A percentile compares a stretch with the other conserved stretches of the same genome.
Conservation (phyloP, 345 rosid species). For the Bruguiera sexangula region DNA sequence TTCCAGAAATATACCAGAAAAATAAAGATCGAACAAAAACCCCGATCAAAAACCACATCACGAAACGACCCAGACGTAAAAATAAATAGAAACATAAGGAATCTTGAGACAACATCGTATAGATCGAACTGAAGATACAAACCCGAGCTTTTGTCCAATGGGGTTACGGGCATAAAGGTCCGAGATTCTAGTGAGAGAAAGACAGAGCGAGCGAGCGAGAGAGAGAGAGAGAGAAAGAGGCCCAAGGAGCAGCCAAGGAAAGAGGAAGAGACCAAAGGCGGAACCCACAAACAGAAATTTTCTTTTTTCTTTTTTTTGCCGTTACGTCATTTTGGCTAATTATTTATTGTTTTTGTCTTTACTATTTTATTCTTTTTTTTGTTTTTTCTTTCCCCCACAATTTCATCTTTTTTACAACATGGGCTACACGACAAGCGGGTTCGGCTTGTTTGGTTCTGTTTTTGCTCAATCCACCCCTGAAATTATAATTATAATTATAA, state of each 20-base stretch:
- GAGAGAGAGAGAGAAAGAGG: constrained; percentile 33
- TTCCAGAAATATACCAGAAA: constrained; percentile 15
- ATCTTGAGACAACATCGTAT: constrained; percentile 12
- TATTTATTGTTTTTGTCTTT: constrained; percentile 3
- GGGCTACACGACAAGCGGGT: too few relatives aligned
- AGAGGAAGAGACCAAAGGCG: constrained; percentile 24
- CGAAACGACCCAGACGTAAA: constrained; percentile 1
- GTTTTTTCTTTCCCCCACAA: too few relatives aligned
- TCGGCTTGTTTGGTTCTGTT: too few relatives aligned
- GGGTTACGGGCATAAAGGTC: constrained; percentile 38
- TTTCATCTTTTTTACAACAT: too few relatives aligned
- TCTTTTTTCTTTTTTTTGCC: background rate
- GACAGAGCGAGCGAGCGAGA: constrained; percentile 27
- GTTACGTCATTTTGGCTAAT: background rate
- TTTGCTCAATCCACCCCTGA: too few relatives aligned
- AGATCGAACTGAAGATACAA: constrained; percentile 45
- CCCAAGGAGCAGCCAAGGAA: constrained; percentile 37
- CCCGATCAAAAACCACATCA: constrained; percentile 38
- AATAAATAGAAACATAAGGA: background rate
- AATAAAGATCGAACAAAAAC: constrained; percentile 35
- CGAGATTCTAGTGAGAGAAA: constrained; percentile 47
- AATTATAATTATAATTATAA: too few relatives aligned
- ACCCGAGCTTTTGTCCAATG: constrained; percentile 40
- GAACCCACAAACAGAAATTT: constrained; percentile 26
- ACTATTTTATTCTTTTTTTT: background rate